Conservation (phyloP, 2,329 filamentous ascomycete genomes). For the Colletotrichum phormii region DNA sequence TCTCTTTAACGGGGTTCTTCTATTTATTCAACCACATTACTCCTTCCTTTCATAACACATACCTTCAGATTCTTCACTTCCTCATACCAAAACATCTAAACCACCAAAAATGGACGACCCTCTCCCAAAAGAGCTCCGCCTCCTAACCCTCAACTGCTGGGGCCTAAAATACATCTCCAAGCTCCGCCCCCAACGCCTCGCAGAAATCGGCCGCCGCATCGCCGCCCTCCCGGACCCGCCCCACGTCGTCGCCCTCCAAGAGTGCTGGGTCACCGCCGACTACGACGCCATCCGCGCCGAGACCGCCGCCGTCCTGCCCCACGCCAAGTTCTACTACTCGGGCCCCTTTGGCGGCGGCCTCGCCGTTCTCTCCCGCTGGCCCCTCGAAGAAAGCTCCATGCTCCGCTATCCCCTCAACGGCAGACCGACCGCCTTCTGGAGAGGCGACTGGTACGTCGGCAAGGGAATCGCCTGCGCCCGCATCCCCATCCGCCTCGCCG, state of each 20-base stretch:
- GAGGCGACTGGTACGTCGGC: conserved; percentile 96
- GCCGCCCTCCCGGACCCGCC: conserved; percentile 75
- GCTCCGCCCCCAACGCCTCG: conserved; percentile 80
- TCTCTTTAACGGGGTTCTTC: no score
- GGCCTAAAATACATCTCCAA: conserved; percentile 89
- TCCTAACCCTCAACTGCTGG: conserved; percentile 97
- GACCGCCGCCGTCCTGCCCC: conserved; percentile 80
- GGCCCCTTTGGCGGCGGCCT: conserved; percentile 92
- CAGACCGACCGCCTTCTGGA: conserved; percentile 90
- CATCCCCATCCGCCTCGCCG: conserved; percentile 56
- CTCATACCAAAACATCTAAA: not conserved
- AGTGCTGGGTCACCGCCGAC: conserved; percentile 92
- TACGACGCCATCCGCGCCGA: conserved; percentile 81
- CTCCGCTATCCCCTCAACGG: conserved; percentile 90
- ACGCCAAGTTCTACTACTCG: conserved; percentile 92
- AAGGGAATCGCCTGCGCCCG: conserved; percentile 90
- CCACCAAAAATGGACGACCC: conserved; percentile 42
- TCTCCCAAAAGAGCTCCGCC: conserved; percentile 72
- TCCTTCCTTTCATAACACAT: no score
- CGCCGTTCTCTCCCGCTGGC: conserved; percentile 91
- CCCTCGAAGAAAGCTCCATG: conserved; percentile 91
- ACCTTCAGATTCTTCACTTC: not conserved
- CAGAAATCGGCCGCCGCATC: conserved; percentile 86
- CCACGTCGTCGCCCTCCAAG: conserved; percentile 92
- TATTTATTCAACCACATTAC: not conserved